These are phyloP conservation scores for Pilobolus umbonatus DNA, from an alignment of 192 early-diverging fungal species.

Conservation along the genomic window DNA sequence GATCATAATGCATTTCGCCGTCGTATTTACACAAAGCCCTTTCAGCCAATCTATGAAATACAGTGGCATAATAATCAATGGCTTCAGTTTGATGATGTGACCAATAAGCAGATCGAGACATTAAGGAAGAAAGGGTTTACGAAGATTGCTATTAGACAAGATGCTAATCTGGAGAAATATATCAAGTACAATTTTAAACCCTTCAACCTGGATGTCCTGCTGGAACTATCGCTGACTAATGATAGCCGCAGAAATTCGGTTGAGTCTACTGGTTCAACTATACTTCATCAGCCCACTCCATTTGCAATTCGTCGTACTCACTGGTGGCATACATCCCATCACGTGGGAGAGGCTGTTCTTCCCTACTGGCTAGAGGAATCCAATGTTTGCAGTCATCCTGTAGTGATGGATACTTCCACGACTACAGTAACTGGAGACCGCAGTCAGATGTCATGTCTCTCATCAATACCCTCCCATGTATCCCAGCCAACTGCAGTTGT, in stretches of 20 bases:
- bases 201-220: neutral
- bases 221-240: neutral
- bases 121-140: neutral
- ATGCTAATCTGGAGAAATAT: neutral
- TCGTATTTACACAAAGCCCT: neutral
- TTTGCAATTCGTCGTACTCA: neutral
- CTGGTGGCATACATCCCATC: constrained; percentile 8
- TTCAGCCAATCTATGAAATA: constrained; percentile 3
- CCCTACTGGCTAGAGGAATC: constrained; percentile 4
- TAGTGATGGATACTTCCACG: no score
- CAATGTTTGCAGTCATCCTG: neutral
- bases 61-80: constrained; percentile 10
- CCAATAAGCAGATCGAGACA: constrained; percentile 4
- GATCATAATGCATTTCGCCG: neutral
- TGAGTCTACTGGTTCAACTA: neutral
- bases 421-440: no score
- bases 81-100: neutral
- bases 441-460: no score
- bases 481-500: no score
- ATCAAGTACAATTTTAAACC: neutral
- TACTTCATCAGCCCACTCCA: neutral
- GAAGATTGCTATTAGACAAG: neutral
- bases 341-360: neutral
- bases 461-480: no score
- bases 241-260: neutral